Evolutionary conservation across 306 rosid genomes (phyloP).

Genomic region (Malus orientalis): DNA sequence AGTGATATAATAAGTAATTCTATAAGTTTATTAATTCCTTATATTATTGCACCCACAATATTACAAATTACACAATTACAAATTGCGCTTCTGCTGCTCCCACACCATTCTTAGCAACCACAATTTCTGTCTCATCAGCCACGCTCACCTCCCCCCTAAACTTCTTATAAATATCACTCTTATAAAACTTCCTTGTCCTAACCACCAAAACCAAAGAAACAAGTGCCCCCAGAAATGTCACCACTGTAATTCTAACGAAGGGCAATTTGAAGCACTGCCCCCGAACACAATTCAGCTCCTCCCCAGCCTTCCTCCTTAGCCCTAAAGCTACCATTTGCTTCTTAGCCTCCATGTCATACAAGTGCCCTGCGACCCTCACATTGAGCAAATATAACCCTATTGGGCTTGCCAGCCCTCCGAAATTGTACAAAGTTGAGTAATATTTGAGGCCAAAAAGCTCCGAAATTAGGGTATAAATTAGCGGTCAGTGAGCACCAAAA

Average conservation of each 20-base stretch:
- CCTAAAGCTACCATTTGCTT: constrained; percentile 29
- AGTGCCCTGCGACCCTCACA: constrained; percentile 29
- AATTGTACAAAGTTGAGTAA: constrained; percentile 32
- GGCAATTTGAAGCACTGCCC: constrained; percentile 25
- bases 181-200: constrained; percentile 28
- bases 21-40: no score
- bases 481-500: constrained; percentile 30
- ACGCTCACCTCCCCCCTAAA: neutral
- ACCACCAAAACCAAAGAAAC: constrained; percentile 22
- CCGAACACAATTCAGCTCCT: constrained; percentile 23
- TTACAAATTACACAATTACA: no score
- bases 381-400: constrained; percentile 30
- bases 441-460: constrained; percentile 38
- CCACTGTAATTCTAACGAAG: constrained; percentile 22
- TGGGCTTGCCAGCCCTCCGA: constrained; percentile 28
- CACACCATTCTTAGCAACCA: neutral
- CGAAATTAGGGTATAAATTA: constrained; percentile 27
- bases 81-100: no score
- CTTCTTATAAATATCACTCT: constrained; percentile 24
- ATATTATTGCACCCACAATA: no score
- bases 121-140: neutral
- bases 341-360: constrained; percentile 28
- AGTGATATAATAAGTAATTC: no score
- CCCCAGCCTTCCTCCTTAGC: constrained; percentile 9
- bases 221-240: constrained; percentile 18